phyloP scores from a whole-genome alignment of 2,329 filamentous ascomycete genomes.

The Colletotrichum tropicicola region DNA sequence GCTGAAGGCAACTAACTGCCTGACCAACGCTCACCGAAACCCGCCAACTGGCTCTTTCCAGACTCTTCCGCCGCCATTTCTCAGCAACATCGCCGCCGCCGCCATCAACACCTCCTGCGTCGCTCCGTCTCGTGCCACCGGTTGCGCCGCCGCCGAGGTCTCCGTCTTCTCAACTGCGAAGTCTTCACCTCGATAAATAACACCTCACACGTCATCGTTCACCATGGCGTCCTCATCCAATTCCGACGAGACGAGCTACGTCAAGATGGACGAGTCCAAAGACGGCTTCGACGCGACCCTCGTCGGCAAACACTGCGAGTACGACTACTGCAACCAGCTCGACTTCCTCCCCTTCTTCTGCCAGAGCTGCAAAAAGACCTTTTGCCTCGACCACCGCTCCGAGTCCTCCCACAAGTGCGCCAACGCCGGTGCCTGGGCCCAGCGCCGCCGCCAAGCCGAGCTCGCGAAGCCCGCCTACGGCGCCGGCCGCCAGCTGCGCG shows the following conservation, averaged over 20 bases:
- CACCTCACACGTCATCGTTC: neutral
- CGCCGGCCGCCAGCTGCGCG: conserved; percentile 61
- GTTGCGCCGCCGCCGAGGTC: neutral
- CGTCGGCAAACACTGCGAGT: conserved; percentile 91
- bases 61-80: conserved; percentile 25
- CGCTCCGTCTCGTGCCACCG: conserved; percentile 10
- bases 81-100: conserved; percentile 16
- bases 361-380: conserved; percentile 85
- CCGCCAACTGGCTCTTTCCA: conserved; percentile 28
- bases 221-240: conserved; percentile 63
- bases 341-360: conserved; percentile 97
- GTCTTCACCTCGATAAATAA: conserved; percentile 9
- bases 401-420: conserved; percentile 81
- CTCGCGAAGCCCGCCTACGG: conserved; percentile 63
- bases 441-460: conserved; percentile 62
- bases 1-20: neutral
- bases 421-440: conserved; percentile 69
- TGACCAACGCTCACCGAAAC: conserved; percentile 10
- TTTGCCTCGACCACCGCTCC: conserved; percentile 92
- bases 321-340: conserved; percentile 90
- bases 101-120: neutral
- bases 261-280: conserved; percentile 67
- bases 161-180: neutral
- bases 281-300: conserved; percentile 79
- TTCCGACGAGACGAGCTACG: conserved; percentile 65